Percentiles rank a stretch among this genome's conserved stretches.
Evolutionary conservation across 1,284 basidiomycete species (phyloP).

Genomic region (Schizopora paradoxa): DNA sequence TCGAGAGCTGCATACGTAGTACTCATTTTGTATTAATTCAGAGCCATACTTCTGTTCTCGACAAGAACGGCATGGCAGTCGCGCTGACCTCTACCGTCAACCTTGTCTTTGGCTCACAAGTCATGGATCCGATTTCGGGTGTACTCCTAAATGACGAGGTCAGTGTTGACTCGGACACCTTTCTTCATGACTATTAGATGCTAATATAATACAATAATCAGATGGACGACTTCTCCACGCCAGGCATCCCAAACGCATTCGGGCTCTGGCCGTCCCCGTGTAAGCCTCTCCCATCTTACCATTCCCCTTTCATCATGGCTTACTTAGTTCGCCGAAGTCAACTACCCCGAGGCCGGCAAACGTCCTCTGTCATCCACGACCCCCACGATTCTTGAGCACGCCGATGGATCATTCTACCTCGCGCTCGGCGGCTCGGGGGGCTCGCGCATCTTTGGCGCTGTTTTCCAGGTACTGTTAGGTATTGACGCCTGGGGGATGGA

Average conservation of each 20-base stretch:
- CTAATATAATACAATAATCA: conserved; percentile 21
- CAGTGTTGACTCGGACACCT: conserved; percentile 12
- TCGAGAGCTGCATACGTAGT: neutral
- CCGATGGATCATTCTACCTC: conserved; percentile 64
- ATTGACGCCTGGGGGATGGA: conserved; percentile 77
- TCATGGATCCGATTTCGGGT: conserved; percentile 81
- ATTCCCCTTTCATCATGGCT: conserved; percentile 4
- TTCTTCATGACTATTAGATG: neutral
- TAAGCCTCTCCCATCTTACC: conserved; percentile 30
- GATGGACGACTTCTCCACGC: conserved; percentile 89
- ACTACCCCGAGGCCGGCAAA: conserved; percentile 84
- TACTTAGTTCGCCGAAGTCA: conserved; percentile 43
- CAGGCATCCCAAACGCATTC: conserved; percentile 76
- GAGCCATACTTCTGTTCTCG: conserved; percentile 81
- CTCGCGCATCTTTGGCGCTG: conserved; percentile 74
- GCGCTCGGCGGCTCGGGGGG: conserved; percentile 86
- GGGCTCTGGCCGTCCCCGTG: conserved; percentile 84
- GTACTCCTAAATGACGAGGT: conserved; percentile 87
- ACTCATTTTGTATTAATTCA: conserved; percentile 26
- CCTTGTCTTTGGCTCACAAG: conserved; percentile 78
- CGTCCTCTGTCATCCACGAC: conserved; percentile 82
- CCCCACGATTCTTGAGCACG: conserved; percentile 76
- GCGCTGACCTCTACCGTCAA: conserved; percentile 87
- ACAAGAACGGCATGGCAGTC: conserved; percentile 81
- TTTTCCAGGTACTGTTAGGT: conserved; percentile 82